These are phyloP conservation scores for Saprolegnia diclina DNA, from an alignment of 352 stramenopile genomes.

Conservation along the genomic window DNA sequence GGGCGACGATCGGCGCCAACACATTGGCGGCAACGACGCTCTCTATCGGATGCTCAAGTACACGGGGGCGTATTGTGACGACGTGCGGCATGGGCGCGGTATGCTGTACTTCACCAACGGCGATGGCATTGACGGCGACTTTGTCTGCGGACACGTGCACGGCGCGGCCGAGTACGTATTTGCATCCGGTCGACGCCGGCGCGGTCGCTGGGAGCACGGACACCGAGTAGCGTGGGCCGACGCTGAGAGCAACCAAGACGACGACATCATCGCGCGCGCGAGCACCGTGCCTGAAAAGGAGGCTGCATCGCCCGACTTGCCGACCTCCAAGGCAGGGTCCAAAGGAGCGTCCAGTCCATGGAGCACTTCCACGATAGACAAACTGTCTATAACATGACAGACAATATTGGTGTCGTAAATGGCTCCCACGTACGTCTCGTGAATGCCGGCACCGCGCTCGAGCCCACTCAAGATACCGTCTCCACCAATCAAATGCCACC, in stretches of 20 bases:
- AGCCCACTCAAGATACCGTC: too few relatives aligned
- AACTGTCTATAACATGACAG: neutral
- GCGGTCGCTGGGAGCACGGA: conserved; percentile 7
- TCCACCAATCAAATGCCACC: too few relatives aligned
- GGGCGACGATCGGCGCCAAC: conserved; percentile 24
- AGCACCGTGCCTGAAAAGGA: neutral
- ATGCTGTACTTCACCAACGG: conserved; percentile 54
- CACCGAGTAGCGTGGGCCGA: conserved; percentile 6
- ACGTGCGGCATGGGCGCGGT: conserved; percentile 46
- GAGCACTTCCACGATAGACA: too few relatives aligned
- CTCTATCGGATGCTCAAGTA: conserved; percentile 58
- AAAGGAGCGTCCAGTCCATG: neutral
- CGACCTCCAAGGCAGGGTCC: neutral
- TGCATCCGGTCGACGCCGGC: neutral
- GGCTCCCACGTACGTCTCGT: too few relatives aligned
- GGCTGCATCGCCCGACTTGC: neutral
- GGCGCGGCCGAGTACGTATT: conserved; percentile 39
- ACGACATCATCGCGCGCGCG: neutral
- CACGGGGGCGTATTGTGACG: conserved; percentile 41
- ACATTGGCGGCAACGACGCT: conserved; percentile 19
- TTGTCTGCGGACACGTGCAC: conserved; percentile 42
- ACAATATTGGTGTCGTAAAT: neutral
- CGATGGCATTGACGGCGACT: conserved; percentile 40
- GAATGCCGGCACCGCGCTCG: too few relatives aligned
- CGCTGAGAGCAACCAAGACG: conserved; percentile 1